phyloP scores from a whole-genome alignment of 2,329 filamentous ascomycete genomes.

The Stachybotrys chartarum region DNA sequence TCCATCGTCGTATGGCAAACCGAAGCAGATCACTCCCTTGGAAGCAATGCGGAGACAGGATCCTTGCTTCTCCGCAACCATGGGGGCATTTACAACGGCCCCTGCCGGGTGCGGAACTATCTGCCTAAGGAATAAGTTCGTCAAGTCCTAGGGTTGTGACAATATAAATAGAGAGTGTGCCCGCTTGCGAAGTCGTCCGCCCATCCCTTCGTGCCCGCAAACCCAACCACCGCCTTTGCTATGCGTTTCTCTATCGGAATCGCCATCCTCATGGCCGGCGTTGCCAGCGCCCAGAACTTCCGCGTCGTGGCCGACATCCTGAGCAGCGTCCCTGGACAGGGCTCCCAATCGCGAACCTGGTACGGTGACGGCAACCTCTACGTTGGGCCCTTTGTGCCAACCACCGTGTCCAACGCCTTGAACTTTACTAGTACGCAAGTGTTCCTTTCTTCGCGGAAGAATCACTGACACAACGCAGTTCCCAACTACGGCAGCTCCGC shows the following conservation, averaged over 20 bases:
- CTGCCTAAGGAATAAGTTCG: no score
- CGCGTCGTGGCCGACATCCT: conserved; percentile 1
- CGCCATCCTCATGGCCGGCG: not conserved
- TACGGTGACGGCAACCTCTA: conserved; percentile 6
- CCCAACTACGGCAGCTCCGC: conserved; percentile 2
- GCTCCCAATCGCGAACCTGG: not conserved
- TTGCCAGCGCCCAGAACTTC: conserved; percentile 4
- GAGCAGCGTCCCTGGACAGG: not conserved
- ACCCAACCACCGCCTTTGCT: not conserved
- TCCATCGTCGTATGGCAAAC: no score
- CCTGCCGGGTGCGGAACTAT: no score
- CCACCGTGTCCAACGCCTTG: not conserved
- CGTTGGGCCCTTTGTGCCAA: conserved; percentile 1
- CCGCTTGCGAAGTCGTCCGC: no score
- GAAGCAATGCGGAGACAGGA: no score
- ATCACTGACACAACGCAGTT: not conserved
- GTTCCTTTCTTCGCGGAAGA: not conserved
- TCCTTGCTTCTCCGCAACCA: no score
- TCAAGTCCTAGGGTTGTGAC: no score
- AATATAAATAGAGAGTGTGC: no score
- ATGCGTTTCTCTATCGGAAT: not conserved
- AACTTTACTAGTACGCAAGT: conserved; percentile 2
- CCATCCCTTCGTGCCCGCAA: no score
- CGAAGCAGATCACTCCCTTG: no score
- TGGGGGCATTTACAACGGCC: no score